These are phyloP conservation scores for Colletotrichum camelliae DNA, from an alignment of 2,329 filamentous ascomycete species.

Conservation along the genomic window DNA sequence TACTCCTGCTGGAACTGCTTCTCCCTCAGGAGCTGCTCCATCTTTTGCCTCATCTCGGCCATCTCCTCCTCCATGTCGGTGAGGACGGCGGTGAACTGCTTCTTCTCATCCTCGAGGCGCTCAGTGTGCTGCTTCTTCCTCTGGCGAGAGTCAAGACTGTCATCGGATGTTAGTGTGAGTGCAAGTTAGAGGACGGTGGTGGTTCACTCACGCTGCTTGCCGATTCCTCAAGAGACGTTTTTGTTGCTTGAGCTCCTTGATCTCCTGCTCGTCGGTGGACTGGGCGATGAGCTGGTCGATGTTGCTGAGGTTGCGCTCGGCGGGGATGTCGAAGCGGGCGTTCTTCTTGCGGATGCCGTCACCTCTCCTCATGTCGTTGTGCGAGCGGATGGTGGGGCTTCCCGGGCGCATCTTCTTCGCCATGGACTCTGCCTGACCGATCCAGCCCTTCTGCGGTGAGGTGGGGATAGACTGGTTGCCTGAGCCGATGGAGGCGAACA, in stretches of 20 bases:
- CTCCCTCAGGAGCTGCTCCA: conserved; percentile 74
- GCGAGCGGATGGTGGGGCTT: conserved; percentile 73
- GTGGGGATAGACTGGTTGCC: conserved; percentile 56
- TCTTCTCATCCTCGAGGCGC: conserved; percentile 95
- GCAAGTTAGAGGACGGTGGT: neutral
- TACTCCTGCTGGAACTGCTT: conserved; percentile 78
- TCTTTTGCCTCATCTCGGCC: conserved; percentile 68
- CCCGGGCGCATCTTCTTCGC: conserved; percentile 68
- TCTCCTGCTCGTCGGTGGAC: conserved; percentile 87
- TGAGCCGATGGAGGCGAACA: conserved; percentile 58
- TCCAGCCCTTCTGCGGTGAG: conserved; percentile 66
- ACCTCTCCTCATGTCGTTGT: conserved; percentile 78
- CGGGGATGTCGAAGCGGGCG: conserved; percentile 94
- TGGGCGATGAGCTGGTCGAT: conserved; percentile 92
- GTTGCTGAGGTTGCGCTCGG: conserved; percentile 90
- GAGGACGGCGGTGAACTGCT: conserved; percentile 81
- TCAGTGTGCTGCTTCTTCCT: conserved; percentile 99
- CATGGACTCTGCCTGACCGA: conserved; percentile 53
- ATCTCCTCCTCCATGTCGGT: conserved; percentile 81
- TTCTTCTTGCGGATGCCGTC: conserved; percentile 99
- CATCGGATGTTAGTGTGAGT: conserved; percentile 10
- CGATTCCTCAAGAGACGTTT: conserved; percentile 94
- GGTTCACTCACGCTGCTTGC: conserved; percentile 84
- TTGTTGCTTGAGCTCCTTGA: conserved; percentile 98
- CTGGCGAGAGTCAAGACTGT: conserved; percentile 91